Base-by-base conservation (phyloP, 176 grass and related monocot genomes). In the Zoysia japonica region DNA sequence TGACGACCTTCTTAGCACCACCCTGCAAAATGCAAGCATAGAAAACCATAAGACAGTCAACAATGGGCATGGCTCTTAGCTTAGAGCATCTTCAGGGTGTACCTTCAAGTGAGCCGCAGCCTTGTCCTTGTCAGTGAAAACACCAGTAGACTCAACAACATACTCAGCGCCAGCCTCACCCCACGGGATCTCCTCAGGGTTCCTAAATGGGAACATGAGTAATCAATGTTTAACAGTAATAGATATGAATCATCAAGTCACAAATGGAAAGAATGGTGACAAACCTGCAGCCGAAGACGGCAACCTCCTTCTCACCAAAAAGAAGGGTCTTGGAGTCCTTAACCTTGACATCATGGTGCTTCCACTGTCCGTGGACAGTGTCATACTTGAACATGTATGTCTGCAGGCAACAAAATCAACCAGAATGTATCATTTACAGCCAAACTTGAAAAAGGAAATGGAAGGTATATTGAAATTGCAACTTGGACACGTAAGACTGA, bases 331-430 rank as follows among this genome's bases (percentile, higher is more conserved):
- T 94, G 39, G 81, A 68, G 70, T 94, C 92, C 86, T 94, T 91
- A 3, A 94, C 86, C 54, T 81, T 84, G 47, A 94, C 52, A 4
- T 94, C 92, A 63, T 84, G 57, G 73, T 94, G 92, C 81, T 91
- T 94, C 92, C 89, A 94, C 65, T 80, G 66, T 39, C 92, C 92
- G 8, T 94, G 92, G 9, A 94, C 89, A n/a, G 87, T 89, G 67
- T 94, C 92, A 48, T 94, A 94, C 84, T 94, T 94, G 73, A 94
- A 94, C 92, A 94, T 94, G 80, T 94, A 94, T 41, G 89, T 91
- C 92, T 94, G 62, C 68, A 85, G 56, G 70, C 50, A 57, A 72
- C 16, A 67, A 70, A 9, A 10, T 4, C 2, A 12, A 40, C 63
- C 36, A 54, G 5, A 61, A 61, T 57, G 6, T 60, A 60, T 19